Percentiles rank a stretch among this genome's conserved stretches.
phyloP scores from a whole-genome alignment of 2,329 filamentous ascomycete genomes.

The Phialocephala subalpina region DNA sequence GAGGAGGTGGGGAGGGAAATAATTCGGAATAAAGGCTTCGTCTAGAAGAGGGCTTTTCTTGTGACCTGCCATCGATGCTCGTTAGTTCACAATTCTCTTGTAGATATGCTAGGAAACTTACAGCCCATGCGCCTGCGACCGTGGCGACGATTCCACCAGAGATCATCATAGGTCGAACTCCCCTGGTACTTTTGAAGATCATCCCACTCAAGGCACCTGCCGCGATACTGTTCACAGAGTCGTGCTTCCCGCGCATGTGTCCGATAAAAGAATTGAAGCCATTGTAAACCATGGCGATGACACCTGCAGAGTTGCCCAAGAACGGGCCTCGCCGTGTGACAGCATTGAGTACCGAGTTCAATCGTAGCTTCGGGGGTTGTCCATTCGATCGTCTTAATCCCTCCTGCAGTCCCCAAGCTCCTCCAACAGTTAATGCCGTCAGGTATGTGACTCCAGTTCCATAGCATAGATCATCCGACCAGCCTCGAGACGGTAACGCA shows the following conservation, averaged over 20 bases:
- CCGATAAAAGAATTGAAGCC: slow-evolving; percentile 87
- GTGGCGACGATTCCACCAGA: slow-evolving; percentile 89
- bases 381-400: slow-evolving; percentile 81
- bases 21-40: slow-evolving; percentile 3
- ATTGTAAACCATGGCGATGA: slow-evolving; percentile 96
- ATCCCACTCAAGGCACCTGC: slow-evolving; percentile 90
- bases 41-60: slow-evolving; percentile 58
- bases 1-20: slow-evolving; percentile 12
- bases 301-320: slow-evolving; percentile 93
- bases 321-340: slow-evolving; percentile 94
- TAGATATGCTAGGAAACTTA: slow-evolving; percentile 58
- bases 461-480: slow-evolving; percentile 98
- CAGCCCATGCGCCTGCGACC: slow-evolving; percentile 88
- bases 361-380: slow-evolving; percentile 85
- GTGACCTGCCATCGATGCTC: slow-evolving; percentile 49
- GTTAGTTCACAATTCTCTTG: slow-evolving; percentile 32
- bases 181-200: slow-evolving; percentile 95
- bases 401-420: slow-evolving; percentile 91
- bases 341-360: slow-evolving; percentile 95
- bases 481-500: slow-evolving; percentile 91
- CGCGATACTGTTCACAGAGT: slow-evolving; percentile 85
- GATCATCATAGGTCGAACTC: slow-evolving; percentile 90
- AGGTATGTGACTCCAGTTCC: slow-evolving; percentile 96
- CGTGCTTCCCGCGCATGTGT: slow-evolving; percentile 82
- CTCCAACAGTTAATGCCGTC: slow-evolving; percentile 83